Evolutionary conservation across 2,329 filamentous ascomycete species (phyloP), one percentile per base, ranked within the genome.

Genomic region (Aspergillus candidus): DNA sequence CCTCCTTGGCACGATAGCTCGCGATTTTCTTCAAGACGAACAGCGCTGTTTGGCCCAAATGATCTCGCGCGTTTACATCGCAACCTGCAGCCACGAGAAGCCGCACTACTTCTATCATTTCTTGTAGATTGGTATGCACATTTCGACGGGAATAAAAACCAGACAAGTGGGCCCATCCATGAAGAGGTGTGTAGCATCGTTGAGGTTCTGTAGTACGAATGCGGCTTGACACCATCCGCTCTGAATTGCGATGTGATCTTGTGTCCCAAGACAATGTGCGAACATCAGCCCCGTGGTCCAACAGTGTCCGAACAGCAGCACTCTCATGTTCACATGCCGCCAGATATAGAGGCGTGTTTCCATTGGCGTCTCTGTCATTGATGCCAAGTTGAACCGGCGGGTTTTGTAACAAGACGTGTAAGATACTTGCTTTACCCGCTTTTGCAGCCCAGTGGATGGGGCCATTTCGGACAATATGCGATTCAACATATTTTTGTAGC

Each of bases 51-150:
- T 35, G 40, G 2, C 43, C 43, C 6, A 33, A 11, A 7, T 17
- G 5, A 32, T 46, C 43, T 14, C 34, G 13, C 2, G 30, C 27
- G 14, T 41, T 40, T n/a, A 46, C 11, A 38, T 46, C 39, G 12
- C 38, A 41, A n/a, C 43, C 43, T 30, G 38, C 33, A 13, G 18
- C 13, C 10, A 46, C 35, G 1, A 46, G 39, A 12, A 46, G 31
- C 10, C 14, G 17, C 4, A 14, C 18, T 3, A 15, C 31, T 38
- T 33, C 7, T 36, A 31, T 27, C 1, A 11, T 13, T 5, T 38
- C 18, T 10, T 10, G 22, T 6, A 10, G 8, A 10, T 27, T 27
- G 22, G 22, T 27, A 27, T 27, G 6, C 22, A 7, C 7, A 27
- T 6, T 27, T 2, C 6, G 22, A 27, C 2, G 6, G 22, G 7